phyloP scores from a whole-genome alignment of 305 asterid species.

The Fraxinus latifolia region DNA sequence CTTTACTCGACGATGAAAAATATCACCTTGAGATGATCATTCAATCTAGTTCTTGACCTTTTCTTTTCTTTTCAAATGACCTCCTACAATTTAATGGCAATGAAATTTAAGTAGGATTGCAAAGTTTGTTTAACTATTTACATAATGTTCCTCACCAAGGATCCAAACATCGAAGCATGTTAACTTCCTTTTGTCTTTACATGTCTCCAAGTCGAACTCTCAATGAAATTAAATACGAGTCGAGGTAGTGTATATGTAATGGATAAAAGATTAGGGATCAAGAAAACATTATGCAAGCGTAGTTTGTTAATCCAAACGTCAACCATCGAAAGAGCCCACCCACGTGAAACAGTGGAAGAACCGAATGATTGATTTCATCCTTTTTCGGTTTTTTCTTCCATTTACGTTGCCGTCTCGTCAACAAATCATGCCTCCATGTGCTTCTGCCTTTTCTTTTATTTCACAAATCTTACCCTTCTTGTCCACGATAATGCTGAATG shows the following conservation, averaged over 20 bases:
- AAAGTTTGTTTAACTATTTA: neutral
- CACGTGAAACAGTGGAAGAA: slow-evolving; percentile 16
- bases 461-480: neutral
- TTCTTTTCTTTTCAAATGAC: too few species aligned
- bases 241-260: neutral
- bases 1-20: neutral
- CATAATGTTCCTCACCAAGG: too few species aligned
- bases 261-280: neutral
- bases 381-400: neutral
- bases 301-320: slow-evolving; percentile 1
- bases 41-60: neutral
- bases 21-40: neutral
- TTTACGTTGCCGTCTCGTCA: neutral
- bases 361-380: neutral
- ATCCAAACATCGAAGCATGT: too few species aligned
- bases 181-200: too few species aligned
- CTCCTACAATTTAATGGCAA: neutral
- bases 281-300: neutral
- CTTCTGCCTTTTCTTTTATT: slow-evolving; percentile 8
- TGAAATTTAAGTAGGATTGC: neutral
- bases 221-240: too few species aligned
- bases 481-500: too few species aligned
- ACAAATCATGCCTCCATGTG: slow-evolving; percentile 23
- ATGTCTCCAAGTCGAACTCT: too few species aligned
- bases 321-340: slow-evolving; percentile 14